phyloP scores from a whole-genome alignment of 495 filamentous ascomycete genomes.

The Melanomma pulvis-pyrius region DNA sequence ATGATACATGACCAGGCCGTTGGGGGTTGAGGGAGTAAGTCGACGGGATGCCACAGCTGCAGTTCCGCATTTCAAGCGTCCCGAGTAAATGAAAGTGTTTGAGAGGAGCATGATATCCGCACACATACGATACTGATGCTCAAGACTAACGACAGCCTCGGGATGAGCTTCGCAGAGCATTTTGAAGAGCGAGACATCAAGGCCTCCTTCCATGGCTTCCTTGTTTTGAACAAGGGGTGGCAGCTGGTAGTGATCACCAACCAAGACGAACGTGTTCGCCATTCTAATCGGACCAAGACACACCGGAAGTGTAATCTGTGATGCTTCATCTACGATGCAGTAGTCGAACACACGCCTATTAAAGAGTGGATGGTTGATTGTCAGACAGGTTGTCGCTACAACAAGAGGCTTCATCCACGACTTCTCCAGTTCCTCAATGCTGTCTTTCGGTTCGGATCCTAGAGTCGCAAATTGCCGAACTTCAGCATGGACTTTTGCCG shows the following conservation, averaged over 20 bases:
- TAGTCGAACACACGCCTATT: constrained; percentile 90
- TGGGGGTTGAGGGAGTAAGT: constrained; percentile 62
- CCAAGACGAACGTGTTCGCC: constrained; percentile 89
- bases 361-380: constrained; percentile 86
- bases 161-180: constrained; percentile 87
- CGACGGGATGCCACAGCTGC: constrained; percentile 67
- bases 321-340: constrained; percentile 97
- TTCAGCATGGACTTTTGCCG: constrained; percentile 82
- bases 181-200: constrained; percentile 93
- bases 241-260: constrained; percentile 94
- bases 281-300: constrained; percentile 92
- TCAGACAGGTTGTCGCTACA: constrained; percentile 92
- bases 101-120: constrained; percentile 93
- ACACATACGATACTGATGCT: constrained; percentile 98
- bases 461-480: constrained; percentile 81
- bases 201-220: constrained; percentile 78
- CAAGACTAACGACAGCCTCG: constrained; percentile 80
- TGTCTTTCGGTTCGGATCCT: constrained; percentile 67
- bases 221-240: constrained; percentile 93
- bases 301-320: constrained; percentile 93
- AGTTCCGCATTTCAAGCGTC: constrained; percentile 85
- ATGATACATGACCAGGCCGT: constrained; percentile 53
- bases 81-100: constrained; percentile 90
- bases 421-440: constrained; percentile 78
- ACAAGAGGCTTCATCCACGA: constrained; percentile 82